Base-by-base conservation (phyloP, 1,284 basidiomycete species). In the Cryptococcus wingfieldii region DNA sequence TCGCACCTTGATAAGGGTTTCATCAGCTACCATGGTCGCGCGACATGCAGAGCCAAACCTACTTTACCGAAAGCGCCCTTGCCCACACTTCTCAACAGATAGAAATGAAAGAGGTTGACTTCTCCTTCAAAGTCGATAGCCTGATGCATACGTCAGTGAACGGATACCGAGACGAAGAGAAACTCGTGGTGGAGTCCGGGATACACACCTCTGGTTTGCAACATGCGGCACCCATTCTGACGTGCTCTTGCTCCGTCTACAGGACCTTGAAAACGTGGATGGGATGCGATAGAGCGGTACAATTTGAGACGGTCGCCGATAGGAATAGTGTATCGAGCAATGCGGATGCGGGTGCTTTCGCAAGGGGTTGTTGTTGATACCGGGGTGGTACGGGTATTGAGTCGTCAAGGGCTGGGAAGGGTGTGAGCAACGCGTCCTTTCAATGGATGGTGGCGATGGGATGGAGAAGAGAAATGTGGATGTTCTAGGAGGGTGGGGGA, bases 1-100 rank as follows among this genome's bases (percentile, higher is more conserved):
- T 50, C 94, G 87, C 76, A 98, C 92, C 92, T 96, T 67, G 27
- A 46, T 37, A 34, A 34, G 31, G 31, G 31, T 6, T 34, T 34
- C 31, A 10, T 34, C 31, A 34, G 31, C 31, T 34, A 34, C 31
- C 31, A 10, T 34, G 31, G 31, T 34, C 31, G 31, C 10, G 31
- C 31, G 31, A 34, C 45, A 25, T 27, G 45, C 12, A 7, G 23
- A 12, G 10, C 45, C 25, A 18, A 46, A 19, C 10, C 10, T 25
- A 90, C 94, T 85, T 98, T 98, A 70, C 95, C 95, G 74, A 98
- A 98, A 0, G 95, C 95, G 53, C 95, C 95, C 76, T 98, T 98
- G 47, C 95, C 95, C 18, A 98, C 94, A 65, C 90, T 90, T 70
- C 93, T 83, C 31, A 98, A 79, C 44, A 98, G 86, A 65, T 91